Percentiles rank a stretch among this genome's conserved stretches.
phyloP scores from a whole-genome alignment of 2,329 filamentous ascomycete genomes.

The Sporothrix humicola region DNA sequence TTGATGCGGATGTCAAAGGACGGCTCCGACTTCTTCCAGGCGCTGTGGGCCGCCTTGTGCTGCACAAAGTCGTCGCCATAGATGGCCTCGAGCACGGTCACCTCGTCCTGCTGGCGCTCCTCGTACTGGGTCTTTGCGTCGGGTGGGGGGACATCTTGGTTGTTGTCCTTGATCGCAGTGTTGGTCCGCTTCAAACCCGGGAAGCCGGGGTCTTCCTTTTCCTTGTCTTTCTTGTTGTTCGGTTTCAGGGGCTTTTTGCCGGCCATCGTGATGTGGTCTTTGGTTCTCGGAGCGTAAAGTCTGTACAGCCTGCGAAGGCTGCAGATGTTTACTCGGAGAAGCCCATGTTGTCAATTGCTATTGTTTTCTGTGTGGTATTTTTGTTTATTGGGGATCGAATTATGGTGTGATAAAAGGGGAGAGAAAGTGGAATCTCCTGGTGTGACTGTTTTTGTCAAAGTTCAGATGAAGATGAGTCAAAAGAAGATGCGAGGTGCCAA shows the following conservation, averaged over 20 bases:
- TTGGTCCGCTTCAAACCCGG: constrained; percentile 54
- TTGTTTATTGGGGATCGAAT: neutral
- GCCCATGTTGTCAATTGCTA: constrained; percentile 46
- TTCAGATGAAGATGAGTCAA: constrained; percentile 30
- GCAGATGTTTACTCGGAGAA: constrained; percentile 55
- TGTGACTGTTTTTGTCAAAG: constrained; percentile 29
- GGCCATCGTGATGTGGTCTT: constrained; percentile 53
- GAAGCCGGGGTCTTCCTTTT: constrained; percentile 51
- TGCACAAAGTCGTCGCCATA: constrained; percentile 87
- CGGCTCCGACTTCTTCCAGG: constrained; percentile 91
- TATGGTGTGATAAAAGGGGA: neutral
- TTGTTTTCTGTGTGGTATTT: neutral
- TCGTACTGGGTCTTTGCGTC: constrained; percentile 68
- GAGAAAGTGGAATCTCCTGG: neutral
- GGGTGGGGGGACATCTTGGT: constrained; percentile 35
- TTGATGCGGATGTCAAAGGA: constrained; percentile 81
- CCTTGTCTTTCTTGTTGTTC: constrained; percentile 46
- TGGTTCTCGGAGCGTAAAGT: constrained; percentile 36
- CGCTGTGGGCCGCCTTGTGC: constrained; percentile 70
- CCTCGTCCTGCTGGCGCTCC: constrained; percentile 85
- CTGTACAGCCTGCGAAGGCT: constrained; percentile 58
- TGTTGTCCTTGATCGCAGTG: constrained; percentile 13
- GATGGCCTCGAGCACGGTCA: constrained; percentile 83
- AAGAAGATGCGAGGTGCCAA: neutral
- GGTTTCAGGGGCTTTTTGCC: constrained; percentile 57